Conservation (phyloP, 2,329 filamentous ascomycete genomes). For the Colletotrichum orbiculare region DNA sequence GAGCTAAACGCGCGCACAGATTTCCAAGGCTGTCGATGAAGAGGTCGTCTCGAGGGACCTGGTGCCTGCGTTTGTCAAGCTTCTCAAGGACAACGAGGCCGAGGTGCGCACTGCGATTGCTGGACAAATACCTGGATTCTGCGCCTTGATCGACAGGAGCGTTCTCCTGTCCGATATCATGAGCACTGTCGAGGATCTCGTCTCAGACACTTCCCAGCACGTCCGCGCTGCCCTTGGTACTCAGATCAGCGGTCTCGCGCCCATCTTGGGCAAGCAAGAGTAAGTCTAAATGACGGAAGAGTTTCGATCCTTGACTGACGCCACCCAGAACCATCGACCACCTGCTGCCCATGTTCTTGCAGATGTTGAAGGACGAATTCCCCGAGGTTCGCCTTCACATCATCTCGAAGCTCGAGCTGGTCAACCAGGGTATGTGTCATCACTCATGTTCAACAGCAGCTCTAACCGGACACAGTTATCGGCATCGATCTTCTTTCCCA, state of each 20-base stretch:
- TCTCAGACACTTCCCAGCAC: slow-evolving; percentile 95
- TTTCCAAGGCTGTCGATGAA: slow-evolving; percentile 97
- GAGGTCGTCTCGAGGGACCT: slow-evolving; percentile 95
- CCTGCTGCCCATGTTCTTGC: slow-evolving; percentile 96
- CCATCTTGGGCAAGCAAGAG: slow-evolving; percentile 98
- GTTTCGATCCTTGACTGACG: slow-evolving; percentile 17
- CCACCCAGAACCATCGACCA: slow-evolving; percentile 86
- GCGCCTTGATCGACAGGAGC: slow-evolving; percentile 85
- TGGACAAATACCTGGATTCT: slow-evolving; percentile 98
- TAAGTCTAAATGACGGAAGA: slow-evolving; percentile 58
- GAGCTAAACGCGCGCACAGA: slow-evolving; percentile 61
- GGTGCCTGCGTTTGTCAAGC: slow-evolving; percentile 95
- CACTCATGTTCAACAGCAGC: background rate
- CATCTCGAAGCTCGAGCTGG: slow-evolving; percentile 98
- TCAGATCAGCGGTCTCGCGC: slow-evolving; percentile 95
- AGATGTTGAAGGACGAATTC: slow-evolving; percentile 99
- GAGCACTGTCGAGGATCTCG: slow-evolving; percentile 94
- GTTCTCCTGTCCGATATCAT: slow-evolving; percentile 96
- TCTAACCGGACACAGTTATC: slow-evolving; percentile 74
- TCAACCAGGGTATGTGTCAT: slow-evolving; percentile 82
- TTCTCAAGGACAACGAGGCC: slow-evolving; percentile 97
- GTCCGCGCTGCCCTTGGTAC: slow-evolving; percentile 95
- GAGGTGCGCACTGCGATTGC: slow-evolving; percentile 97
- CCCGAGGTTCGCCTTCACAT: slow-evolving; percentile 98
- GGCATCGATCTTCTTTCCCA: slow-evolving; percentile 97